Percentiles rank a stretch among this genome's conserved stretches.
phyloP scores from a whole-genome alignment of 1,284 basidiomycete genomes.

The Cerioporus squamosus region DNA sequence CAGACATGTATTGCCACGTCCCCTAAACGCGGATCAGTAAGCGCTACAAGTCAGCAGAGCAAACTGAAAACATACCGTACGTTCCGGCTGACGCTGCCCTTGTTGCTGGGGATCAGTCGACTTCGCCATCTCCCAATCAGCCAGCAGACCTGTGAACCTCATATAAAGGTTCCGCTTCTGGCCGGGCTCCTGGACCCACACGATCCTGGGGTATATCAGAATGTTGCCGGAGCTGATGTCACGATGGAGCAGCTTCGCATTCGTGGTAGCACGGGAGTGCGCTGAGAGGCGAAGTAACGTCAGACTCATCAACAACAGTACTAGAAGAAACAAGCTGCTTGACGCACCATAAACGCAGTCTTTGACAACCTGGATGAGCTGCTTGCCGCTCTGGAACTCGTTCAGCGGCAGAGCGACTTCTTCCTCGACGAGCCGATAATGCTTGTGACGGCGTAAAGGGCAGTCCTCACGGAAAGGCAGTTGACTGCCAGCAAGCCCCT shows the following conservation, averaged over 20 bases:
- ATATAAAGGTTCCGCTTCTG: neutral
- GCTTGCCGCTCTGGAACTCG: neutral
- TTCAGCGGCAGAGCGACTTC: conserved; percentile 21
- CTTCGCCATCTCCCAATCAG: conserved; percentile 18
- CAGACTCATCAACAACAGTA: neutral
- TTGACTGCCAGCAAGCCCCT: neutral
- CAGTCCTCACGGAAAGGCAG: neutral
- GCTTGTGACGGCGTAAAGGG: neutral
- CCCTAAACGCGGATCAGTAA: no score
- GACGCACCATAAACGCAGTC: conserved; percentile 6
- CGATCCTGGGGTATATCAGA: conserved; percentile 1
- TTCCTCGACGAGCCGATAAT: conserved; percentile 22
- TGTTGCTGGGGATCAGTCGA: neutral
- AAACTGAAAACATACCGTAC: neutral
- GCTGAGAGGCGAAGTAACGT: neutral
- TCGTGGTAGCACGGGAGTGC: neutral
- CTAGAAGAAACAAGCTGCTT: neutral
- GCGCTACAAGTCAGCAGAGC: no score
- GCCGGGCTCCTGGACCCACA: neutral
- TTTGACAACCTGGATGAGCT: neutral
- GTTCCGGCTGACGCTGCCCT: conserved; percentile 3
- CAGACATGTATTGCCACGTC: conserved; percentile 4
- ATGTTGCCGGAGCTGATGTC: conserved; percentile 14
- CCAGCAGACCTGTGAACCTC: conserved; percentile 4
- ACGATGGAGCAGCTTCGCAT: neutral